phyloP scores from a whole-genome alignment of 1,284 basidiomycete genomes.

The Peniophora sp. region DNA sequence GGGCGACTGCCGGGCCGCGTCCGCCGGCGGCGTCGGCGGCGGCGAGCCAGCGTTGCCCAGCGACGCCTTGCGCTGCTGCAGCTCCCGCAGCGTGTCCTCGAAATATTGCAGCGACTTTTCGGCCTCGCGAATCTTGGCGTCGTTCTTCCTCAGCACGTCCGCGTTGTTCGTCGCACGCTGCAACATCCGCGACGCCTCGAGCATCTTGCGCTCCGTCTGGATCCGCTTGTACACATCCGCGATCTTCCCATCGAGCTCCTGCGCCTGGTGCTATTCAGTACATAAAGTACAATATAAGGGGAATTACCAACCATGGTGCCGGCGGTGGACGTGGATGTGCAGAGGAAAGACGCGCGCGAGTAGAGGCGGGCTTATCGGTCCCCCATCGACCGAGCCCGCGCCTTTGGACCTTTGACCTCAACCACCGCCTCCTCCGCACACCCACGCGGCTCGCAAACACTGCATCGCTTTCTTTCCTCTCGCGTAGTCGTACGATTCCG shows the following conservation, averaged over 20 bases:
- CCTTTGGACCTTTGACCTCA: conserved; percentile 22
- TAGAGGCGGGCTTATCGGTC: conserved; percentile 7
- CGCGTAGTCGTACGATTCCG: too few species aligned
- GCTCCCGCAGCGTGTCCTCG: conserved; percentile 77
- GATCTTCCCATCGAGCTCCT: conserved; percentile 84
- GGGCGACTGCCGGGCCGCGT: conserved; percentile 28
- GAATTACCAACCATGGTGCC: conserved; percentile 10
- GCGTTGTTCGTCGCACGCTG: conserved; percentile 80
- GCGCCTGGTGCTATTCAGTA: conserved; percentile 21
- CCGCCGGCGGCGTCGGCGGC: conserved; percentile 23
- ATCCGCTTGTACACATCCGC: conserved; percentile 87
- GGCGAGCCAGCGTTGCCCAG: conserved; percentile 24
- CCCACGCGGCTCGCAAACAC: background rate
- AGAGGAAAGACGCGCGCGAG: conserved; percentile 13
- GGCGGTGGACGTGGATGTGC: conserved; percentile 9
- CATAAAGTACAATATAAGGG: conserved; percentile 5
- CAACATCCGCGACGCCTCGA: conserved; percentile 78
- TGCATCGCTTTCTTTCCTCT: too few species aligned
- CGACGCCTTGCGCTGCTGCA: conserved; percentile 70
- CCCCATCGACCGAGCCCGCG: conserved; percentile 24
- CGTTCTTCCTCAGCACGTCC: conserved; percentile 76
- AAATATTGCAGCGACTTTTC: conserved; percentile 85
- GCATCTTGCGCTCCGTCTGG: conserved; percentile 86
- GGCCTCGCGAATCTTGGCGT: conserved; percentile 84
- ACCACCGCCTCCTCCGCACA: background rate